Evolutionary conservation across 2,329 filamentous ascomycete species (phyloP).

Genomic region (Nemania serpens): DNA sequence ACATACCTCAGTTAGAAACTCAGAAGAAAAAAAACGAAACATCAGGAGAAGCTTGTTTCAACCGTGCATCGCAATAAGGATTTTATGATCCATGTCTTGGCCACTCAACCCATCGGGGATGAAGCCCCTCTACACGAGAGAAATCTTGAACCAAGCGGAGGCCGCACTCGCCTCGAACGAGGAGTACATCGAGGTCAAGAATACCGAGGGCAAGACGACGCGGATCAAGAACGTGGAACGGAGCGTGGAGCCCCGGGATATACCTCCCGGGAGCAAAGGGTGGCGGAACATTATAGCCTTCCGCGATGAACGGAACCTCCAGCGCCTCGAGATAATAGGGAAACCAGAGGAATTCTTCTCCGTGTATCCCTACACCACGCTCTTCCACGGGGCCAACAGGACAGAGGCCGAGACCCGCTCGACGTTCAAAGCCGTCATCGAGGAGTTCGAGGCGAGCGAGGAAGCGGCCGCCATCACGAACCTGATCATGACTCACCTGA

Average conservation of each 20-base stretch:
- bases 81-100: too few species aligned
- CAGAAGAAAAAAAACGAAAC: too few species aligned
- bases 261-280: neutral
- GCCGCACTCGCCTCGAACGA: slow-evolving; percentile 1
- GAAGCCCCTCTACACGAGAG: slow-evolving; percentile 1
- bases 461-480: neutral
- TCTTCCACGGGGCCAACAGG: neutral
- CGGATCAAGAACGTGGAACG: neutral
- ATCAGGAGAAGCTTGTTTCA: too few species aligned
- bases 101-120: neutral
- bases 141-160: slow-evolving; percentile 16
- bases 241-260: neutral
- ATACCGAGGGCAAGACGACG: neutral
- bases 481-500: slow-evolving; percentile 3
- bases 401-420: neutral
- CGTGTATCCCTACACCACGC: neutral
- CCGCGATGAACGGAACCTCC: neutral
- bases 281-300: neutral
- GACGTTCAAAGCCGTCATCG: rapidly evolving
- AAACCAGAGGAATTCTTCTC: neutral
- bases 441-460: neutral
- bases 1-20: too few species aligned
- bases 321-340: neutral
- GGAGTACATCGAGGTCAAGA: slow-evolving; percentile 5
- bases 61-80: too few species aligned